Conservation (phyloP, 306 rosid species). For the Inga leiocalycina region DNA sequence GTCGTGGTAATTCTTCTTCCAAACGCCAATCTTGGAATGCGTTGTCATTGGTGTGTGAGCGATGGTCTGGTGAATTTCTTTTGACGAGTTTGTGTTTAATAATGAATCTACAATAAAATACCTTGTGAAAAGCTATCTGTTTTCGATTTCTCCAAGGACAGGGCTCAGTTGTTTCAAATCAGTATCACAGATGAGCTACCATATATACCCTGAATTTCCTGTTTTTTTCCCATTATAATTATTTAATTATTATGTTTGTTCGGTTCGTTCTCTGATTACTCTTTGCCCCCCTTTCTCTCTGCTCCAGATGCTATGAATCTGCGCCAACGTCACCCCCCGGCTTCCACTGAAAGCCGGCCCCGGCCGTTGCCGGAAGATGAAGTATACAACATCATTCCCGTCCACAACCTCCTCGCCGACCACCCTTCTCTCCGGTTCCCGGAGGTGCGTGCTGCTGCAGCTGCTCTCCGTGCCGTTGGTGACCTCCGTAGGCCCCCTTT, state of each 20-base stretch:
- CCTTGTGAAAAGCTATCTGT: slow-evolving; percentile 55
- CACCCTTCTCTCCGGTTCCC: neutral
- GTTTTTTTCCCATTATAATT: neutral
- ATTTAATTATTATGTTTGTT: neutral
- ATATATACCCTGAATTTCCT: neutral
- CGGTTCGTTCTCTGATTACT: neutral
- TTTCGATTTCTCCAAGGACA: slow-evolving; percentile 44
- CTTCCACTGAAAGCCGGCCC: neutral
- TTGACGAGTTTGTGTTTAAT: neutral
- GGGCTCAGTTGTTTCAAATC: slow-evolving; percentile 39
- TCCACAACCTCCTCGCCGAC: neutral
- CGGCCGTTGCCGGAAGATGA: neutral
- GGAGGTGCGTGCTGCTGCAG: neutral
- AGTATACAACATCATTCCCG: neutral
- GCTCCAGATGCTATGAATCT: neutral
- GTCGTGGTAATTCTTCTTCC: neutral
- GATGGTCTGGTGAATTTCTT: neutral
- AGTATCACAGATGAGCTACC: neutral
- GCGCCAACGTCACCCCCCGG: neutral
- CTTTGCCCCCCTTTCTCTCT: neutral
- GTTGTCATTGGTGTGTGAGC: neutral
- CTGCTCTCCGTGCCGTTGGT: neutral
- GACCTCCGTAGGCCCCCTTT: neutral
- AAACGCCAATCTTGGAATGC: neutral
- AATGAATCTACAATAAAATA: slow-evolving; percentile 48